A percentile compares a stretch with the other conserved stretches of the same genome.
Evolutionary conservation across 2,329 filamentous ascomycete species (phyloP).

Genomic region (Mycosphaerella sp.): DNA sequence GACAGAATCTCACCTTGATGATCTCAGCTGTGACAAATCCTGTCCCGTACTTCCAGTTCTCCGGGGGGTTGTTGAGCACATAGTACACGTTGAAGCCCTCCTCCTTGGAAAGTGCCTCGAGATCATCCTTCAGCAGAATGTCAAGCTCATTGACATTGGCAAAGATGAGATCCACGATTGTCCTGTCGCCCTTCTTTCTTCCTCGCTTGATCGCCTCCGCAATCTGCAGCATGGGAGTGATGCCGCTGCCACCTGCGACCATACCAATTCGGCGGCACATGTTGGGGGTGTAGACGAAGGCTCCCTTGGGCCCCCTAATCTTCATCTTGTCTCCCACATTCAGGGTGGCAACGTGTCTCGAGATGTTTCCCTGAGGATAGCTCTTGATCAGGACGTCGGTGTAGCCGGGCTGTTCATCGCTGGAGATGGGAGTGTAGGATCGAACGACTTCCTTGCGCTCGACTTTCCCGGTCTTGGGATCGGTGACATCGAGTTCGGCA

Average conservation of each 20-base stretch:
- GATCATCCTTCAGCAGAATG: constrained; percentile 86
- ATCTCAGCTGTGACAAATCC: constrained; percentile 95
- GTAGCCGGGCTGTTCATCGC: constrained; percentile 81
- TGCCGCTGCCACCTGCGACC: constrained; percentile 95
- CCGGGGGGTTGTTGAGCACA: constrained; percentile 91
- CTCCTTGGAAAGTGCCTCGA: constrained; percentile 70
- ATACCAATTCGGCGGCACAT: constrained; percentile 96
- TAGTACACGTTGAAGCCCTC: constrained; percentile 90
- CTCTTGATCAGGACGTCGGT: constrained; percentile 98
- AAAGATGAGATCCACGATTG: constrained; percentile 90
- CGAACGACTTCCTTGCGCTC: constrained; percentile 76
- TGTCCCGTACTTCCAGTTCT: constrained; percentile 84
- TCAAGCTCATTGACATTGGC: constrained; percentile 92
- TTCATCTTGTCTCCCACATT: constrained; percentile 81
- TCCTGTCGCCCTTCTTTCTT: constrained; percentile 56
- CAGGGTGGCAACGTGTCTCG: constrained; percentile 79
- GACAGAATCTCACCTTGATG: constrained; percentile 60
- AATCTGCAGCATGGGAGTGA: constrained; percentile 97
- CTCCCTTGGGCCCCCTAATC: constrained; percentile 90
- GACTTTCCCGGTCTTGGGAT: constrained; percentile 58
- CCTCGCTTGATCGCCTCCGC: constrained; percentile 68
- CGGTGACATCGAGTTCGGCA: constrained; percentile 66
- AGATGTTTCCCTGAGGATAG: constrained; percentile 96
- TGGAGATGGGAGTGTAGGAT: constrained; percentile 87
- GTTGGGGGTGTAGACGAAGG: constrained; percentile 95